Base-by-base conservation (phyloP, 495 filamentous ascomycete genomes). In the Penicillium simplicissimum region DNA sequence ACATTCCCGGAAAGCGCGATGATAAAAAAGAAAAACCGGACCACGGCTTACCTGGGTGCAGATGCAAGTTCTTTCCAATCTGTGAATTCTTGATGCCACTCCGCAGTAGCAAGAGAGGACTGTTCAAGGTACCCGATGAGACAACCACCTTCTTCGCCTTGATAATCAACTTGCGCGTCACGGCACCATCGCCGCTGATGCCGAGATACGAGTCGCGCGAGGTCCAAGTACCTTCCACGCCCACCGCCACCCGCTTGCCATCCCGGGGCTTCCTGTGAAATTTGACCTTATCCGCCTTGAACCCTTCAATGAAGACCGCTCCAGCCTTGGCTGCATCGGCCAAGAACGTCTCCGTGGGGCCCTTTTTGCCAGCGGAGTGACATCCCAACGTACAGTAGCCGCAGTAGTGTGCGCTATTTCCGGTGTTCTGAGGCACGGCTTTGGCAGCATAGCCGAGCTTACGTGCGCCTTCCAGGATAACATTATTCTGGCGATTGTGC, bases 91-190 rank as follows among this genome's bases (percentile, higher is more conserved):
- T 82, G 25, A 82, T 64, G 23, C 92, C 90, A 58, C 90, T 93
- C 33, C 87, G 88, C 63, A 87, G 74, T 42, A 97, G 77, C 7
- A 98, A 68, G 1, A 95, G 71, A 4, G 93, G 93, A 57, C 85
- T 90, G 56, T 90, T 82, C 51, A 97, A 74, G 1, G 86, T 83
- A 8, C 93, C 93, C 42, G 81, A 81, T 2, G 90, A 88, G 11
- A 96, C 73, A 23, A 97, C 83, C 0, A 97, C 91, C 64, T 87
- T 89, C 79, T 92, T 93, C 0, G 93, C 92, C 64, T 84, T 90
- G 52, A 96, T 82, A 42, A 85, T 79, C 15, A 96, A 79, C 63
- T 86, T 76, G 17, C 88, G 80, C 43, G 73, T 76, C 1, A 71
- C 79, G 0, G 74, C 78, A 21, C 76, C 74, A 11, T 75, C 67